These are phyloP conservation scores for Pneumocystis jirovecii DNA, from an alignment of 1,139 yeast species.

Conservation along the genomic window DNA sequence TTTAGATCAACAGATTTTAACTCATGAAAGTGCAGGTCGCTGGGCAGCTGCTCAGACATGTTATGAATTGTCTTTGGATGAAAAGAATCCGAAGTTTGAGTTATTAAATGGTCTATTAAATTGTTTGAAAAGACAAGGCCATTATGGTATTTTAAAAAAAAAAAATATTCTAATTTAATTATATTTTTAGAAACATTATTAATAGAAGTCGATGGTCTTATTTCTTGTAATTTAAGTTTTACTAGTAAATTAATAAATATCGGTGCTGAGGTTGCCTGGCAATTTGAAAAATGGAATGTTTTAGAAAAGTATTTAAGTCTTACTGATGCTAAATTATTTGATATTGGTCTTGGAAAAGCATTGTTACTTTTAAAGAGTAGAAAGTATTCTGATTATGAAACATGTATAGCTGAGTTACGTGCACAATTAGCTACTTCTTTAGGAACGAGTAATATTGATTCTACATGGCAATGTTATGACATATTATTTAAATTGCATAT, in stretches of 20 bases:
- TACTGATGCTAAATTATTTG: slow-evolving; percentile 35
- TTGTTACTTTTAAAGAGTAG: slow-evolving; percentile 31
- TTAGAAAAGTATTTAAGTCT: slow-evolving; percentile 43
- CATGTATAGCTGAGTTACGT: slow-evolving; percentile 38
- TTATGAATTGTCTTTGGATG: slow-evolving; percentile 49
- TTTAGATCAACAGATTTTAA: slow-evolving; percentile 46
- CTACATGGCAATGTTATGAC: slow-evolving; percentile 43
- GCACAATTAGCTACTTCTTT: slow-evolving; percentile 44
- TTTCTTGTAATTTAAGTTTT: slow-evolving; percentile 14
- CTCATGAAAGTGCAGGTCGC: slow-evolving; percentile 70
- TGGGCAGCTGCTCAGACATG: slow-evolving; percentile 86
- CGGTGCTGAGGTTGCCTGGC: slow-evolving; percentile 63
- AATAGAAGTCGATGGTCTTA: background rate
- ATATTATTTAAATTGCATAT: slow-evolving; percentile 55
- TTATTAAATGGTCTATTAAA: slow-evolving; percentile 32
- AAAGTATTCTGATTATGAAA: slow-evolving; percentile 24
- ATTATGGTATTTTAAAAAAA: slow-evolving; percentile 33
- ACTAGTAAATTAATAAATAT: slow-evolving; percentile 42
- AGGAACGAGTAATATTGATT: slow-evolving; percentile 46
- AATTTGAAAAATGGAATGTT: slow-evolving; percentile 40
- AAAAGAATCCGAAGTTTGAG: slow-evolving; percentile 24
- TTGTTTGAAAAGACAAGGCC: slow-evolving; percentile 44
- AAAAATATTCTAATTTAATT: slow-evolving; percentile 1
- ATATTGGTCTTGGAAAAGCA: slow-evolving; percentile 51
- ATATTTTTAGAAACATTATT: slow-evolving; percentile 9